phyloP scores from a whole-genome alignment of 2,329 filamentous ascomycete species.

The Nigrospora sphaerica region DNA sequence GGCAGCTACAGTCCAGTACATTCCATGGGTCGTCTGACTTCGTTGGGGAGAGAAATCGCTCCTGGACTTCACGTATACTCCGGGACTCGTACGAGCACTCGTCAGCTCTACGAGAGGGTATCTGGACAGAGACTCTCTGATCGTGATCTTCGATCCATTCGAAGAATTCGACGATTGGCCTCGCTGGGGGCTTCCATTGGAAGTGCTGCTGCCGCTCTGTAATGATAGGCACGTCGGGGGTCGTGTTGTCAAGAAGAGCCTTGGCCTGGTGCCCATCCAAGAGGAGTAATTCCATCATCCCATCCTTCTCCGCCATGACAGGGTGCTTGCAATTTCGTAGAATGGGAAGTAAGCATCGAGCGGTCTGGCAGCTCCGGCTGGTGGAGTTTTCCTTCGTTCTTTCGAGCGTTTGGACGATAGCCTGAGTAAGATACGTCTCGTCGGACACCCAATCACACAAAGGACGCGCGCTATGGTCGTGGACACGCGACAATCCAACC shows the following conservation, averaged over 20 bases:
- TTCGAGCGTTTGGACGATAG: not conserved
- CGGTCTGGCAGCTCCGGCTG: slow-evolving; percentile 2
- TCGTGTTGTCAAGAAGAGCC: not conserved
- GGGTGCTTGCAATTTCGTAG: too few relatives aligned
- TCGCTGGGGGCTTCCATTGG: not conserved
- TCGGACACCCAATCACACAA: not conserved
- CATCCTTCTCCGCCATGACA: not conserved
- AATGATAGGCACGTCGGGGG: slow-evolving; percentile 1
- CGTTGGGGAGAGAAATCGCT: slow-evolving; percentile 1
- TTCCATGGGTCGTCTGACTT: slow-evolving; percentile 1
- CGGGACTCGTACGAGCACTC: slow-evolving; percentile 1
- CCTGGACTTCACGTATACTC: slow-evolving; percentile 1
- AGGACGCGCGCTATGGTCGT: not conserved
- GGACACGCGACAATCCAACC: not conserved
- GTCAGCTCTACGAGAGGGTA: slow-evolving; percentile 6
- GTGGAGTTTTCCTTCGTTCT: not conserved
- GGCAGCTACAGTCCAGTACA: slow-evolving; percentile 1
- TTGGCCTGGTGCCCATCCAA: slow-evolving; percentile 2
- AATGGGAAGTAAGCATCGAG: slow-evolving; percentile 1
- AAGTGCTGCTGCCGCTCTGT: slow-evolving; percentile 1
- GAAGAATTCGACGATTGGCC: slow-evolving; percentile 2
- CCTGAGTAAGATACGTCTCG: slow-evolving; percentile 1
- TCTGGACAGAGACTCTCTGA: too few relatives aligned
- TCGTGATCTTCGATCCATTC: too few relatives aligned
- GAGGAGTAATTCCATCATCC: not conserved